Conservation (phyloP, 495 filamentous ascomycete species). For the Aspergillus carlsbadensis region DNA sequence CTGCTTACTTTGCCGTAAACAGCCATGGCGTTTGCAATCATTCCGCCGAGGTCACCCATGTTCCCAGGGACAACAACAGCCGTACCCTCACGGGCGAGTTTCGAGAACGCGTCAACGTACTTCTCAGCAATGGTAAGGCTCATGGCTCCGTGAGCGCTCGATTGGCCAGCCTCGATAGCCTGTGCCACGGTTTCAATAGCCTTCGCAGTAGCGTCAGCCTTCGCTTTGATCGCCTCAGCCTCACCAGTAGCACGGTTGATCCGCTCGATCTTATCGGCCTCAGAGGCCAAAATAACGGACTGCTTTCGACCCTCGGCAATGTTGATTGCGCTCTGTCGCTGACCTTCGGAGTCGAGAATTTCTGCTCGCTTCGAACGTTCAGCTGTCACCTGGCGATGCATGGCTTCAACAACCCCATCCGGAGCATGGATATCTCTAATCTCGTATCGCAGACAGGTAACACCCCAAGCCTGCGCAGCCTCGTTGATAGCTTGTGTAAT, state of each 20-base stretch:
- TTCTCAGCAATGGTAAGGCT: slow-evolving; percentile 91
- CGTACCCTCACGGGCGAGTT: slow-evolving; percentile 89
- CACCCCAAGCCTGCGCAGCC: slow-evolving; percentile 93
- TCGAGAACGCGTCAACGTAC: slow-evolving; percentile 93
- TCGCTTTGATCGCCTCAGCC: slow-evolving; percentile 85
- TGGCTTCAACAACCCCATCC: slow-evolving; percentile 86
- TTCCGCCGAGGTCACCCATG: slow-evolving; percentile 92
- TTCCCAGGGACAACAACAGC: slow-evolving; percentile 94
- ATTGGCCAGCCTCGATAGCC: slow-evolving; percentile 66
- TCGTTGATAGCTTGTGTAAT: slow-evolving; percentile 99
- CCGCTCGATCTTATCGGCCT: slow-evolving; percentile 85
- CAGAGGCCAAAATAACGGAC: slow-evolving; percentile 89
- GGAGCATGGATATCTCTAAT: slow-evolving; percentile 98
- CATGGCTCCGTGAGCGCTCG: slow-evolving; percentile 76
- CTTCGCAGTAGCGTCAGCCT: slow-evolving; percentile 78
- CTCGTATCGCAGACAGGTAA: slow-evolving; percentile 94
- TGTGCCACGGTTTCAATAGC: slow-evolving; percentile 84
- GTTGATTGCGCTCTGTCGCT: slow-evolving; percentile 95
- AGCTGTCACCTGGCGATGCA: slow-evolving; percentile 97
- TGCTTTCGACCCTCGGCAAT: slow-evolving; percentile 97
- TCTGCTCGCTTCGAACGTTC: slow-evolving; percentile 96
- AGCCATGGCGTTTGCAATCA: slow-evolving; percentile 95
- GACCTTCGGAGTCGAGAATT: slow-evolving; percentile 94
- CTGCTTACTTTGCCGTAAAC: slow-evolving; percentile 94
- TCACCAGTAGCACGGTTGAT: slow-evolving; percentile 92